Percentiles rank a stretch among this genome's conserved stretches.
phyloP scores from a whole-genome alignment of 2,329 filamentous ascomycete genomes.

The Aspergillus jensenii region DNA sequence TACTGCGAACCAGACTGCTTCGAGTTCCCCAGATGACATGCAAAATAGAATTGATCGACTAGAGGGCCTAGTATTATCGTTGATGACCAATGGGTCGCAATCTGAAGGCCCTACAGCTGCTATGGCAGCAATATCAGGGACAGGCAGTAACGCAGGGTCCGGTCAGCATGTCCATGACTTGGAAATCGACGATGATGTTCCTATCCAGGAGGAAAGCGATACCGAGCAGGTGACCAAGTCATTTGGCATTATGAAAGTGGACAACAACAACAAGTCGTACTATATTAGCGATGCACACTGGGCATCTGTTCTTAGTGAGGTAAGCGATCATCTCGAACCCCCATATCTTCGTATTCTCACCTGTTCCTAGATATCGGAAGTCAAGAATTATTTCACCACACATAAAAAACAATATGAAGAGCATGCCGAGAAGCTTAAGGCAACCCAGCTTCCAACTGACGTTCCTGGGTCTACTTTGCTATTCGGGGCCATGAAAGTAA shows the following conservation, averaged over 20 bases:
- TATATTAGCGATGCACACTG: slow-evolving; percentile 84
- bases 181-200: slow-evolving; percentile 55
- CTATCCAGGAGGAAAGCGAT: slow-evolving; percentile 65
- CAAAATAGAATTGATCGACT: slow-evolving; percentile 95
- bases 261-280: slow-evolving; percentile 73
- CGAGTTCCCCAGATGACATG: slow-evolving; percentile 85
- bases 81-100: slow-evolving; percentile 86
- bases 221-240: slow-evolving; percentile 70
- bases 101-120: slow-evolving; percentile 60
- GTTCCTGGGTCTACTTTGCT: slow-evolving; percentile 71
- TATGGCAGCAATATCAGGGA: slow-evolving; percentile 55
- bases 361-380: slow-evolving; percentile 70
- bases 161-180: slow-evolving; percentile 36
- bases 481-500: slow-evolving; percentile 68
- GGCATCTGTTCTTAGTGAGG: slow-evolving; percentile 73
- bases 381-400: slow-evolving; percentile 82
- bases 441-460: slow-evolving; percentile 58
- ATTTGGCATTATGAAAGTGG: slow-evolving; percentile 79
- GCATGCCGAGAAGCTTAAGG: slow-evolving; percentile 73
- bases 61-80: slow-evolving; percentile 83
- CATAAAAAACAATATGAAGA: slow-evolving; percentile 89
- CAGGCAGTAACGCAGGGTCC: slow-evolving; percentile 40
- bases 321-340: slow-evolving; percentile 32
- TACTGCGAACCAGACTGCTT: slow-evolving; percentile 52
- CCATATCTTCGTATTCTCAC: slow-evolving; percentile 9